Base-by-base conservation (phyloP, 164 flowering plant genomes). In the Nymphaea colorata region DNA sequence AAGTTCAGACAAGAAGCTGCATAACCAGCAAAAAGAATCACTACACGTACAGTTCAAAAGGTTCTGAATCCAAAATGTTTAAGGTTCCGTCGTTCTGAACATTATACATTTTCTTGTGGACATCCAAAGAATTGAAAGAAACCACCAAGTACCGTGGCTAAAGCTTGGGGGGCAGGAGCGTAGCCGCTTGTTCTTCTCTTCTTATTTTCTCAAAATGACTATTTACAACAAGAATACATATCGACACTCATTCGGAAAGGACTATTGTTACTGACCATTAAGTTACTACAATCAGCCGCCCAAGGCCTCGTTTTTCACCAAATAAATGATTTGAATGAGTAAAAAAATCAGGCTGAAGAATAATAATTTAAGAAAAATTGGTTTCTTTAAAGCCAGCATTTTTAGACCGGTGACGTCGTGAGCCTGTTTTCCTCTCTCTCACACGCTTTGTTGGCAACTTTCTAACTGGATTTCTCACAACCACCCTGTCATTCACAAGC, bases 331-430 rank as follows among this genome's bases (percentile, higher is more conserved):
- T 53, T 62, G 67, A 41, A 14, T 73, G 42, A 53, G 43, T 55
- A 62, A 44, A 57, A 61, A 66, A 66, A 66, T 62, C 55, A 64
- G 51, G 36, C 6, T 44, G 44, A 45, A 14, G 18, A 63, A 68
- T 55, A 62, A 44, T 64, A 53, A 73, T 64, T 74, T 67, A 73
- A 74, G 60, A 62, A 42, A 64, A 76, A 71, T 70, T 78, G 72
- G 51, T 76, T 55, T 82, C 87, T 69, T 77, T 82, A 67, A 62
- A 68, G 59, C 81, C 81, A 6, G 76, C 73, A 44, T 64, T 66
- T 66, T 77, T 81, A 76, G 80, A 87, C 3, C 93, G 85, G 71
- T 84, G 94, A 61, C 87, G 88, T 81, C 85, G 87, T 17, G 90
- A 79, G 71, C 87, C 75, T 0, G 86, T 73, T 76, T 72, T 83